A percentile compares a stretch with the other conserved stretches of the same genome.
Evolutionary conservation across 169 alveolate species (phyloP).

Genomic region (Cryptosporidium ubiquitum): DNA sequence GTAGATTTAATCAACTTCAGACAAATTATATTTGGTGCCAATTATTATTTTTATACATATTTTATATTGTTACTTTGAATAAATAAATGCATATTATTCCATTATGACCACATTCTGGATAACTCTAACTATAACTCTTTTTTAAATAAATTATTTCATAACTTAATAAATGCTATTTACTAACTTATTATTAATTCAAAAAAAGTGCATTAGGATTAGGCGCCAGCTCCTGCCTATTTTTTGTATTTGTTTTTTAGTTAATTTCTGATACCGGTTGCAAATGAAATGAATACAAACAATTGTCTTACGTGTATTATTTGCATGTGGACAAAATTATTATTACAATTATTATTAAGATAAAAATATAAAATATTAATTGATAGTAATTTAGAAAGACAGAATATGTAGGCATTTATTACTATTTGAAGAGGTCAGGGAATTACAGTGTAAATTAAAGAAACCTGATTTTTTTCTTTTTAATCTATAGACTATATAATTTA

Average conservation of each 20-base stretch:
- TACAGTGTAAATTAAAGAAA: neutral
- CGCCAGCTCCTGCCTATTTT: neutral
- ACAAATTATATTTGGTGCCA: neutral
- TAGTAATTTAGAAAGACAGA: neutral
- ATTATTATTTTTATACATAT: neutral
- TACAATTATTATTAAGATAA: neutral
- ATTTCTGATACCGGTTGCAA: neutral
- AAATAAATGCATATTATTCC: neutral
- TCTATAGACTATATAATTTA: too few relatives aligned
- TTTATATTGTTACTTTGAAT: neutral
- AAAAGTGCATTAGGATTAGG: neutral
- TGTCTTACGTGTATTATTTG: neutral
- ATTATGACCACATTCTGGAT: neutral
- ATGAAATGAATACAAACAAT: neutral
- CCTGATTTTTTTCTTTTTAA: neutral
- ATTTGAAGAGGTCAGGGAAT: neutral
- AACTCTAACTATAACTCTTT: conserved; percentile 18
- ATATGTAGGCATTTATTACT: neutral
- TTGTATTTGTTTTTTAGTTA: neutral
- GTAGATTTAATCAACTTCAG: neutral
- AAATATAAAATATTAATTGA: neutral
- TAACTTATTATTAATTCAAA: neutral
- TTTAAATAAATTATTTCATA: neutral
- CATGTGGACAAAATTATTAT: neutral
- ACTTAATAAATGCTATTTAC: neutral